phyloP scores from a whole-genome alignment of 2,329 filamentous ascomycete genomes.

The Alternaria tenuissima region DNA sequence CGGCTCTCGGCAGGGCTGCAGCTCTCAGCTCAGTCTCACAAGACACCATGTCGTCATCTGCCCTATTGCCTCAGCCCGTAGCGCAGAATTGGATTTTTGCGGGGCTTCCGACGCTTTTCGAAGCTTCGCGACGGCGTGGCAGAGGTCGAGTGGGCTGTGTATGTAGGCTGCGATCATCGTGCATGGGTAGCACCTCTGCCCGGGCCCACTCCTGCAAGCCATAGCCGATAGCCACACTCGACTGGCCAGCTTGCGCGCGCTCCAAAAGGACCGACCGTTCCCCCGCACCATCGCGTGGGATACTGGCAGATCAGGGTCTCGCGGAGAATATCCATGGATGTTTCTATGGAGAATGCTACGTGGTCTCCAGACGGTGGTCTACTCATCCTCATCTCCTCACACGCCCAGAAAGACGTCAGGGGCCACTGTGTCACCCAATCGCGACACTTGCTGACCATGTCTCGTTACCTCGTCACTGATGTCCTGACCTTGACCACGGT shows the following conservation, averaged over 20 bases:
- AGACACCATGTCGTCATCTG: conserved; percentile 29
- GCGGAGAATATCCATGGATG: conserved; percentile 7
- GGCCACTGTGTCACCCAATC: neutral
- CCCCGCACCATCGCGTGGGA: conserved; percentile 12
- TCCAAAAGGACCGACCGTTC: conserved; percentile 8
- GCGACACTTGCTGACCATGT: neutral
- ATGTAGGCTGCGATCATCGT: conserved; percentile 26
- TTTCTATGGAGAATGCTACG: conserved; percentile 9
- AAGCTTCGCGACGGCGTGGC: conserved; percentile 26
- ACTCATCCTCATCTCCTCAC: neutral
- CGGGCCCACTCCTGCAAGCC: conserved; percentile 14
- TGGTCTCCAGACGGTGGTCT: conserved; percentile 9
- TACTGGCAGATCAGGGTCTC: conserved; percentile 15
- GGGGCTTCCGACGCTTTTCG: conserved; percentile 18
- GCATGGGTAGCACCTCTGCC: conserved; percentile 17
- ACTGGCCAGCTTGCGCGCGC: conserved; percentile 6
- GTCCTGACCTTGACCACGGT: conserved; percentile 1
- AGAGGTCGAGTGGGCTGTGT: conserved; percentile 23
- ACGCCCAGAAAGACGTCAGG: neutral
- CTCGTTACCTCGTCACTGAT: neutral
- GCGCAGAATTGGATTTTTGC: conserved; percentile 15
- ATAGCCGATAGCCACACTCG: conserved; percentile 3
- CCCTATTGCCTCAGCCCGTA: conserved; percentile 15
- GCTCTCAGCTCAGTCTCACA: conserved; percentile 13
- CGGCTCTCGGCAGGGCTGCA: conserved; percentile 10